A percentile compares a stretch with the other conserved stretches of the same genome.
Evolutionary conservation across 225 moss, liverwort and hornwort genomes (phyloP).

Genomic region (Polytrichum formosum): DNA sequence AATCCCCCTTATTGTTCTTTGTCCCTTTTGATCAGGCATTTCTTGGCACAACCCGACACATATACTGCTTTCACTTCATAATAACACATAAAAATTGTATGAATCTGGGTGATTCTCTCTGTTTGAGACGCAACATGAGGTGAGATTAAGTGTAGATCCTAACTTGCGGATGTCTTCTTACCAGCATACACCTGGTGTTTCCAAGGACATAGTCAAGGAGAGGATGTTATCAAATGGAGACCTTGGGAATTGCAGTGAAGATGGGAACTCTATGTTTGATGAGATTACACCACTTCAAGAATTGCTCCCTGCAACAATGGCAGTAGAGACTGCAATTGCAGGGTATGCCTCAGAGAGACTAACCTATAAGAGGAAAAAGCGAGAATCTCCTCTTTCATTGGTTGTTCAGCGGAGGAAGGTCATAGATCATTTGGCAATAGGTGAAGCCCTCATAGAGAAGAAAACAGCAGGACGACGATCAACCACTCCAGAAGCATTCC

Average conservation of each 20-base stretch:
- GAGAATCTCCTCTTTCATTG: slow-evolving; percentile 44
- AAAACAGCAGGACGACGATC: slow-evolving; percentile 45
- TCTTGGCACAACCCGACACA: no score
- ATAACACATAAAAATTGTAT: no score
- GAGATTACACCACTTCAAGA: slow-evolving; percentile 42
- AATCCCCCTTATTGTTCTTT: no score
- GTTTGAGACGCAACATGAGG: no score
- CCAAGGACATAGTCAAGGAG: slow-evolving; percentile 59
- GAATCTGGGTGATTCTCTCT: no score
- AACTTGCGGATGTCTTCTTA: no score
- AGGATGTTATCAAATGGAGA: slow-evolving; percentile 48
- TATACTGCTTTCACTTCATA: no score
- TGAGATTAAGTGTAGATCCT: no score
- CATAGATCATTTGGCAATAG: slow-evolving; percentile 33
- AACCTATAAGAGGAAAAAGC: slow-evolving; percentile 38
- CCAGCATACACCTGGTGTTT: slow-evolving; percentile 14
- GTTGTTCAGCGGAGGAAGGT: slow-evolving; percentile 24
- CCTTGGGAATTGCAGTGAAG: slow-evolving; percentile 25
- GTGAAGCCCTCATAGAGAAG: slow-evolving; percentile 34
- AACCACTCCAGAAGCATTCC: slow-evolving; percentile 59
- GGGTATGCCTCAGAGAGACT: slow-evolving; percentile 40
- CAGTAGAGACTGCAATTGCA: slow-evolving; percentile 42
- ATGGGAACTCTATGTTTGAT: slow-evolving; percentile 54
- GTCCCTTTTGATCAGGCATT: no score
- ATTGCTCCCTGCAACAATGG: slow-evolving; percentile 35